Conservation (phyloP, 768 basidiomycete species). For the Hydnomerulius pinastri region DNA sequence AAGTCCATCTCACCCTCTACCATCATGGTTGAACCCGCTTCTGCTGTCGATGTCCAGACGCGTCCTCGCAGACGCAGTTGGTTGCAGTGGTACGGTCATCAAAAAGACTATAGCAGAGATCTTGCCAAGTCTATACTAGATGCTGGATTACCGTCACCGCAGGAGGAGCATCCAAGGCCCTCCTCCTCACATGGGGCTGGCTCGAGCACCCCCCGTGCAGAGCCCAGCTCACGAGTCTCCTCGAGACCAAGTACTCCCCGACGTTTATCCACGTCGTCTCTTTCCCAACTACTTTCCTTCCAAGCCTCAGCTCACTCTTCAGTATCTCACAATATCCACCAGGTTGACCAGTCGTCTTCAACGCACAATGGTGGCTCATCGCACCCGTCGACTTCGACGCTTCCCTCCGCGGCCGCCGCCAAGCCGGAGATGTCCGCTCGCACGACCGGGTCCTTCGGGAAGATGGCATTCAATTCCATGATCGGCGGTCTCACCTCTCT, state of each 20-base stretch:
- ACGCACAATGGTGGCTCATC: conserved; percentile 9
- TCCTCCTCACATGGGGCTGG: background rate
- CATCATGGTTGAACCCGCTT: conserved; percentile 24
- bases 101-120: conserved; percentile 22
- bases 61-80: conserved; percentile 29
- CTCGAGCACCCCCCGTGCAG: background rate
- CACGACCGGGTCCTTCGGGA: conserved; percentile 54
- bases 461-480: conserved; percentile 66
- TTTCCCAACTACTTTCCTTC: conserved; percentile 27
- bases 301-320: conserved; percentile 19
- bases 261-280: conserved; percentile 24
- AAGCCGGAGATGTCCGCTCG: conserved; percentile 39
- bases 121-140: conserved; percentile 11
- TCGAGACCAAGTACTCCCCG: conserved; percentile 23
- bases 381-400: conserved; percentile 1
- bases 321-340: conserved; percentile 17
- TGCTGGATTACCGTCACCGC: conserved; percentile 16
- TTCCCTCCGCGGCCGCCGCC: conserved; percentile 34
- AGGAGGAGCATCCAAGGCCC: conserved; percentile 13
- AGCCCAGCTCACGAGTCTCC: conserved; percentile 6
- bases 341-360: conserved; percentile 16
- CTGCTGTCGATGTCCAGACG: background rate
- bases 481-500: conserved; percentile 70
- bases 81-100: conserved; percentile 28
- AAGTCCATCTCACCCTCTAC: conserved; percentile 7